Evolutionary conservation across 495 filamentous ascomycete genomes (phyloP).

Genomic region (Xylaria scruposa): DNA sequence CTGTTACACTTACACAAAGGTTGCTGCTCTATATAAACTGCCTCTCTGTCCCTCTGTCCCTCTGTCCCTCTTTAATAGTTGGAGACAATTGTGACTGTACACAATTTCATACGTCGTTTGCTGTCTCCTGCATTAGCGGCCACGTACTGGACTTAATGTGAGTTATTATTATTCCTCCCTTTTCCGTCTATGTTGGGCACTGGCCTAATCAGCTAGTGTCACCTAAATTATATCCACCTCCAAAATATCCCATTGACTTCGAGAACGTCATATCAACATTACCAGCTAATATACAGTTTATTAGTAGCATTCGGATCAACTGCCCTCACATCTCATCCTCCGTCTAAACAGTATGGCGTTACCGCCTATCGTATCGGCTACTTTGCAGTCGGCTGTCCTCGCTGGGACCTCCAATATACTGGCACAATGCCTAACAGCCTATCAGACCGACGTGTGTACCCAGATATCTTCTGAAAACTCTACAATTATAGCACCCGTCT

Average conservation of each 20-base stretch:
- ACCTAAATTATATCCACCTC: not conserved
- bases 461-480: not conserved
- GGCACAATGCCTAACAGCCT: constrained; percentile 78
- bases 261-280: not conserved
- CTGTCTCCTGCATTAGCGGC: constrained; percentile 9
- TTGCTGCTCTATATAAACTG: not conserved
- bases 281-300: not conserved
- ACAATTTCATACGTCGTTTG: not conserved
- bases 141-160: not conserved
- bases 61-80: constrained; percentile 9
- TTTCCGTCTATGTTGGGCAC: not conserved
- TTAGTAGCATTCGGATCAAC: not conserved
- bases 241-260: too few species aligned
- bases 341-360: constrained; percentile 37
- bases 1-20: not conserved
- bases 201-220: not conserved
- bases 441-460: constrained; percentile 63
- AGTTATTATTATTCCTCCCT: not conserved
- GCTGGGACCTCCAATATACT: constrained; percentile 79
- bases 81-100: constrained; percentile 1
- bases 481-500: not conserved
- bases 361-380: constrained; percentile 67
- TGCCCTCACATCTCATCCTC: not conserved
- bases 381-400: constrained; percentile 74
- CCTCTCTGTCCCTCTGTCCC: too few species aligned